Base-by-base conservation (phyloP, 2,329 filamentous ascomycete species). In the Plenodomus tracheiphilus region DNA sequence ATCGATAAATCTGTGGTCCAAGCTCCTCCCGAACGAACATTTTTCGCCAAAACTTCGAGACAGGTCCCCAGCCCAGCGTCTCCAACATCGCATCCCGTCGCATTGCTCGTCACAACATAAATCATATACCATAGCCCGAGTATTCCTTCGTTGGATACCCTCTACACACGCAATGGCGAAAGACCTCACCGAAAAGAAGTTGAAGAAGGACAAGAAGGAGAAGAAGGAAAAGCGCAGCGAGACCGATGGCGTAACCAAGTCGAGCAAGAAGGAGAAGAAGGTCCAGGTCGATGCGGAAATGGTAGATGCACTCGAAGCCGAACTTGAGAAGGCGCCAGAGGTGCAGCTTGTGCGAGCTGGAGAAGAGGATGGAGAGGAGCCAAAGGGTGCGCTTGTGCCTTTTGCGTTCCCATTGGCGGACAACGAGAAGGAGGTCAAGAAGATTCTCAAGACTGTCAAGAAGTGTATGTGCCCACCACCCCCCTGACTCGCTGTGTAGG, bases 371-470 rank as follows among this genome's bases (percentile, higher is more conserved):
- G 74, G 77, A 39, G 78, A 80, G 41, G 74, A 74, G 37, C 73
- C 53, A 47, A 61, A 64, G 50, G 74, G 72, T 62, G 85, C 86
- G 49, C 78, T 95, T 40, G 89, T 95, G 46, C 88, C 91, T 22
- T 94, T 96, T 69, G 91, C 92, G 48, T 81, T 88, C 62, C 89
- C 91, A 28, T 77, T 95, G 52, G 87, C 87, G 21, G 86, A 91
- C 56, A 89, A 71, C 39, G 46, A 90, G 55, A 94, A 95, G 81
- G 81, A 77, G 51, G 76, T 81, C 51, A 84, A 85, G 75, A 84
- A 85, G 68, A 81, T 89, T 41, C 75, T 87, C 44, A 87, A 86
- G 74, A 77, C 77, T 13, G 79, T 86, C 34, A 83, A 84, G 75
- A 84, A 85, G 68, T 82, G 82, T 79, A 70, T 21, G 73, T 71